Percentiles rank a stretch among this genome's conserved stretches.
phyloP scores from a whole-genome alignment of 345 rosid genomes.

The Dovyalis caffra region DNA sequence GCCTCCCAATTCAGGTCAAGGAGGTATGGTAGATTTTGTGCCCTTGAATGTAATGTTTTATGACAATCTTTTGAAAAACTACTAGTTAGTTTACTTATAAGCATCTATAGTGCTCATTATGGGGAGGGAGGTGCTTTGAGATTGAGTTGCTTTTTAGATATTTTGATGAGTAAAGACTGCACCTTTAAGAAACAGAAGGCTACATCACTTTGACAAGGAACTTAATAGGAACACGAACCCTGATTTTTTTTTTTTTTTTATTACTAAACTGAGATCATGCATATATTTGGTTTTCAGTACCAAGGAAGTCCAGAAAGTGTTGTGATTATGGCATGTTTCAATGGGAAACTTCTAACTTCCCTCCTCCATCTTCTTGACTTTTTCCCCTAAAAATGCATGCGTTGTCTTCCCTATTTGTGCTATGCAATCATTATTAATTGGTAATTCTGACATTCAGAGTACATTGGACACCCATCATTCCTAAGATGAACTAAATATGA shows the following conservation, averaged over 20 bases:
- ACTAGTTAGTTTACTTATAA: not conserved
- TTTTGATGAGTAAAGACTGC: not conserved
- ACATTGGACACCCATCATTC: not conserved
- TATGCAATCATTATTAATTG: not conserved
- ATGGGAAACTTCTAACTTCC: not conserved
- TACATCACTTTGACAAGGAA: not conserved
- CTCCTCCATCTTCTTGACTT: not conserved
- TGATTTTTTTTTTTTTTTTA: not conserved
- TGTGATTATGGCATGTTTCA: not conserved
- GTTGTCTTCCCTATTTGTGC: not conserved
- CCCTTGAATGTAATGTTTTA: not conserved
- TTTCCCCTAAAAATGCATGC: not conserved
- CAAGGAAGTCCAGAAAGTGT: not conserved
- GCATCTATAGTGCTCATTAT: not conserved
- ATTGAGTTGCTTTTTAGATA: not conserved
- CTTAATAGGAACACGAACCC: not conserved
- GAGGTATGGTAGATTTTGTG: conserved; percentile 43
- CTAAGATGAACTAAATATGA: not conserved
- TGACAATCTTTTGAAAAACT: not conserved
- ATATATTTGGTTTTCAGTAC: not conserved
- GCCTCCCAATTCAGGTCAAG: conserved; percentile 54
- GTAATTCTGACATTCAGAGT: not conserved
- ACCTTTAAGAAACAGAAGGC: not conserved
- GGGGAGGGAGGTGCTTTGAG: not conserved
- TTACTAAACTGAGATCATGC: not conserved